Conservation (phyloP, 371 early-diverging fungal species). For the Chytridium lagenaria region DNA sequence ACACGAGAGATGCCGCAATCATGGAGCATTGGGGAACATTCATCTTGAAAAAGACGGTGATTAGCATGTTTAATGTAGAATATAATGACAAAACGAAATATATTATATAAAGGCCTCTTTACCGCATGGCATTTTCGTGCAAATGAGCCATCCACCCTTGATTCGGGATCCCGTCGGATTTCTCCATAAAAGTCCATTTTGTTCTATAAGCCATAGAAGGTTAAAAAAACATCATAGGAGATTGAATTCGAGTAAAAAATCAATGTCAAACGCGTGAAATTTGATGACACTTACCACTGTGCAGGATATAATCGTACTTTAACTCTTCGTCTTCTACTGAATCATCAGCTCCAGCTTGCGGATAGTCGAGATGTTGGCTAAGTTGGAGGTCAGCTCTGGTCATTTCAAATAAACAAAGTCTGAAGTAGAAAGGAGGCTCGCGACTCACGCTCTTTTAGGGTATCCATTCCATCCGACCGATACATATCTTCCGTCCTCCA, state of each 20-base stretch:
- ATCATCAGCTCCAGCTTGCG: conserved; percentile 51
- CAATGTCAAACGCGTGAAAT: too few relatives aligned
- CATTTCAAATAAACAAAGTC: too few relatives aligned
- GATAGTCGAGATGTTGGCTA: conserved; percentile 46
- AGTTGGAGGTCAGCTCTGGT: too few relatives aligned
- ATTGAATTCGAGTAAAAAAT: neutral
- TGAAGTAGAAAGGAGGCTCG: too few relatives aligned
- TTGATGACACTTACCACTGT: conserved; percentile 40
- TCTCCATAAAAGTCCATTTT: conserved; percentile 47
- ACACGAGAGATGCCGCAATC: conserved; percentile 43
- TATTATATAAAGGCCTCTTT: neutral
- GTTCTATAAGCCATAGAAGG: conserved; percentile 23
- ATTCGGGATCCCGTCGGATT: conserved; percentile 35
- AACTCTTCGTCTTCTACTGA: conserved; percentile 50
- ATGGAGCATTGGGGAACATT: conserved; percentile 48
- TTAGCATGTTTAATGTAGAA: neutral
- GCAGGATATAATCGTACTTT: conserved; percentile 52
- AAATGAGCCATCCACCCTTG: conserved; percentile 28
- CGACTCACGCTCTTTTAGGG: conserved; percentile 49
- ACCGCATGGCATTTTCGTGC: conserved; percentile 51
- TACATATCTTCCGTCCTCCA: conserved; percentile 35
- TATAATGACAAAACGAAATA: neutral
- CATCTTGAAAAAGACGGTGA: conserved; percentile 28
- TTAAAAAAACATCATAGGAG: neutral
- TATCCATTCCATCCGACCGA: conserved; percentile 53